Evolutionary conservation across 352 stramenopile species (phyloP).

Genomic region (Saprolegnia diclina): DNA sequence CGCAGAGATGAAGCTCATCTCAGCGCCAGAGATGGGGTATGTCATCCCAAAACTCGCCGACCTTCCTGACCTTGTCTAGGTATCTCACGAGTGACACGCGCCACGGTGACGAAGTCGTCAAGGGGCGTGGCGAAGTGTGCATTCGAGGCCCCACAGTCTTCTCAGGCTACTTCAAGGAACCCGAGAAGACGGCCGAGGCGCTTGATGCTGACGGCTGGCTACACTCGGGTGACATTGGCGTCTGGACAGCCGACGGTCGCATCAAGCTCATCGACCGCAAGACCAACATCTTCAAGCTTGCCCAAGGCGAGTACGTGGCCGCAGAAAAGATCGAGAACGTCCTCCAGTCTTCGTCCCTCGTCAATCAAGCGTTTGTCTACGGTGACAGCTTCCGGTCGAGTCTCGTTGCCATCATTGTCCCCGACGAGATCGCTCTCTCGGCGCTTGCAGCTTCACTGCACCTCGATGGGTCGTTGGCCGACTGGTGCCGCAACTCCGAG

Average conservation of each 20-base stretch:
- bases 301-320: conserved; percentile 94
- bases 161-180: conserved; percentile 89
- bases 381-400: conserved; percentile 92
- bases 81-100: conserved; percentile 35
- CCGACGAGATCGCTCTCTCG: conserved; percentile 81
- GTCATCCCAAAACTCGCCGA: conserved; percentile 15
- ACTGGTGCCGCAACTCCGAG: conserved; percentile 19
- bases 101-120: conserved; percentile 10
- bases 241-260: conserved; percentile 89
- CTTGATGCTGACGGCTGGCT: conserved; percentile 95
- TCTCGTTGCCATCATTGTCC: conserved; percentile 91
- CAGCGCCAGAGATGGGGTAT: conserved; percentile 97
- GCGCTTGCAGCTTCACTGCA: conserved; percentile 16
- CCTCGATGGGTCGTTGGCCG: background rate
- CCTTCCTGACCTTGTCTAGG: background rate
- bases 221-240: conserved; percentile 95
- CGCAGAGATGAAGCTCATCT: conserved; percentile 88
- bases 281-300: conserved; percentile 93
- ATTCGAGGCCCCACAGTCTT: conserved; percentile 84
- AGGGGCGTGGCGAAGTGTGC: conserved; percentile 26
- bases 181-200: conserved; percentile 86
- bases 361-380: conserved; percentile 93
- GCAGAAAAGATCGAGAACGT: conserved; percentile 96
- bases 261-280: conserved; percentile 88
- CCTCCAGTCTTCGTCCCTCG: conserved; percentile 85